These are phyloP conservation scores for Botryotinia narcissicola DNA, from an alignment of 2,329 filamentous ascomycete genomes.

Conservation along the genomic window DNA sequence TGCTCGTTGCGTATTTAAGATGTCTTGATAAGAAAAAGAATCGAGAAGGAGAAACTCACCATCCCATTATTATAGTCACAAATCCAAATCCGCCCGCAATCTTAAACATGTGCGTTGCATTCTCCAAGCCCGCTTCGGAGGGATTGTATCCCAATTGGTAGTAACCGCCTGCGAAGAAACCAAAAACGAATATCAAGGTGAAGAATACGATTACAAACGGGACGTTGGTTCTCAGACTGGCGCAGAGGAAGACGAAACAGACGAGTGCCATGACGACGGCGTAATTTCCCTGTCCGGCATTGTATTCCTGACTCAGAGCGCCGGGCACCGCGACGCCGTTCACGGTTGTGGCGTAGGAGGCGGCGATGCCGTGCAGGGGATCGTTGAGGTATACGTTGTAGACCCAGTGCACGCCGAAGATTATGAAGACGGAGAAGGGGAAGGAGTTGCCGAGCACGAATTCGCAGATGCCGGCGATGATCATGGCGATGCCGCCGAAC, in stretches of 20 bases:
- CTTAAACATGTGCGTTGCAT: slow-evolving; percentile 23
- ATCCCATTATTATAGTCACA: slow-evolving; percentile 24
- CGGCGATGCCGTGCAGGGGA: slow-evolving; percentile 64
- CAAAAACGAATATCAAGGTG: slow-evolving; percentile 20
- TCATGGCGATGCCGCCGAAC: slow-evolving; percentile 24
- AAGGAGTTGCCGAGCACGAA: slow-evolving; percentile 27
- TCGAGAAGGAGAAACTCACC: neutral
- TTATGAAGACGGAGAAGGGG: slow-evolving; percentile 23
- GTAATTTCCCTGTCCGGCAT: slow-evolving; percentile 26
- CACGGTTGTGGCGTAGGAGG: slow-evolving; percentile 50
- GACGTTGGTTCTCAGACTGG: slow-evolving; percentile 21
- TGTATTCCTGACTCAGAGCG: slow-evolving; percentile 17
- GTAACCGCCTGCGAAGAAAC: slow-evolving; percentile 16
- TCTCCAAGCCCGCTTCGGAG: slow-evolving; percentile 15
- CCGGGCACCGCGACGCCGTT: neutral
- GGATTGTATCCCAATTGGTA: slow-evolving; percentile 23
- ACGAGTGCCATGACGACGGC: slow-evolving; percentile 22
- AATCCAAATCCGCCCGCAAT: slow-evolving; percentile 25
- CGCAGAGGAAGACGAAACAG: slow-evolving; percentile 20
- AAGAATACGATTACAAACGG: slow-evolving; percentile 25
- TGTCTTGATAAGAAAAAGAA: no score
- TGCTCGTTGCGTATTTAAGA: no score
- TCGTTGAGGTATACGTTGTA: slow-evolving; percentile 46
- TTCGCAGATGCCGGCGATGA: slow-evolving; percentile 24
- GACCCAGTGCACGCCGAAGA: slow-evolving; percentile 23